Evolutionary conservation across 2,329 filamentous ascomycete species (phyloP).

Genomic region (Sporothrix variecibatus): DNA sequence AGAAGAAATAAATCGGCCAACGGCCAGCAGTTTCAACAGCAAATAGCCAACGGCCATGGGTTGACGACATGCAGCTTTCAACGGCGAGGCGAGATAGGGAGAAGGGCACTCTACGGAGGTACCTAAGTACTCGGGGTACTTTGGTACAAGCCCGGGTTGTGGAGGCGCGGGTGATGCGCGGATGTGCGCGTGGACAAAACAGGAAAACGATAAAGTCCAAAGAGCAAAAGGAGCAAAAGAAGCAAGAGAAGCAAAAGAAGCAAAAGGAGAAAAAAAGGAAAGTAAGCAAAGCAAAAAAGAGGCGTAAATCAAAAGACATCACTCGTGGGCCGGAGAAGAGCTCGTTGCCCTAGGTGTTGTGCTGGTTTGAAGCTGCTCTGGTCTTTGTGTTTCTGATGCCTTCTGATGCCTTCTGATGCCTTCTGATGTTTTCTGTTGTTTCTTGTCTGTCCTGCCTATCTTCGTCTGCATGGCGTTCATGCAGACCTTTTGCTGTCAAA

Average conservation of each 20-base stretch:
- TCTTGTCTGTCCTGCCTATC: background rate
- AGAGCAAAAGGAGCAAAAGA: background rate
- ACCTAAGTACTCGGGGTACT: background rate
- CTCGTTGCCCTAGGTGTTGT: background rate
- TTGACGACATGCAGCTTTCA: background rate
- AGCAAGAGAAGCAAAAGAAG: no score
- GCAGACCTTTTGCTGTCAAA: background rate
- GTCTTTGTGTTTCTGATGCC: background rate
- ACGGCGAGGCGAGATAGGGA: background rate
- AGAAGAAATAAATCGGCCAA: background rate
- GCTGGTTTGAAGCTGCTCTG: background rate
- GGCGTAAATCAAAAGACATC: background rate
- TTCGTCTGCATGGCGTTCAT: background rate
- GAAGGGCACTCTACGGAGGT: background rate
- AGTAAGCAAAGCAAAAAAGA: background rate
- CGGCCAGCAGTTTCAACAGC: background rate
- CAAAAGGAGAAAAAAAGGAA: background rate
- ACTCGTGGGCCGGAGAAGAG: background rate
- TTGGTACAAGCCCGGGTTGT: background rate
- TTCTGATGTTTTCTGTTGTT: background rate
- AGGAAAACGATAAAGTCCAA: background rate
- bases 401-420: background rate
- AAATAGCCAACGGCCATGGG: background rate
- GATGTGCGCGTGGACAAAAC: slow-evolving; percentile 5
- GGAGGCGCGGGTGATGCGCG: slow-evolving; percentile 5